Percentiles rank a stretch among this genome's conserved stretches.
Evolutionary conservation across 495 filamentous ascomycete genomes (phyloP).

Genomic region (Talaromyces trachyspermus): DNA sequence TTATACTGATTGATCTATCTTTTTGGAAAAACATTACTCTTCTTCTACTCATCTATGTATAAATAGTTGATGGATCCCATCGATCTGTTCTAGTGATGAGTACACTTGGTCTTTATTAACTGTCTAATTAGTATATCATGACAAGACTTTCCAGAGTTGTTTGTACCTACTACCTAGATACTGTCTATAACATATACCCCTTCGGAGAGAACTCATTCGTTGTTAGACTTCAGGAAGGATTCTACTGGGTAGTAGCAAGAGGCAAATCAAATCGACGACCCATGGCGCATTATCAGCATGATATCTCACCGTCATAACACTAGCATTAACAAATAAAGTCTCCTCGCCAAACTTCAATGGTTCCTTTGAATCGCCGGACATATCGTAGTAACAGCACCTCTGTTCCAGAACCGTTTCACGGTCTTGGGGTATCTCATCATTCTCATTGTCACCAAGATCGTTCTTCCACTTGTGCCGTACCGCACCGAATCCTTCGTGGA

Average conservation of each 20-base stretch:
- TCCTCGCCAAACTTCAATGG: constrained; percentile 43
- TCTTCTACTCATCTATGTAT: background rate
- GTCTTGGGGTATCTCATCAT: constrained; percentile 26
- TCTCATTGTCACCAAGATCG: constrained; percentile 12
- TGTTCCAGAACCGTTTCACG: constrained; percentile 32
- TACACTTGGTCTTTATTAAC: too few species aligned
- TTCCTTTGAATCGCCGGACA: constrained; percentile 22
- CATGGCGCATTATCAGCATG: constrained; percentile 48
- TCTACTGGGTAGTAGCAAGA: background rate
- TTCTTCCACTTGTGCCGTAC: constrained; percentile 47
- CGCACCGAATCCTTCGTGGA: constrained; percentile 68
- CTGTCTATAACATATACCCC: too few species aligned
- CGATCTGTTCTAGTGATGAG: too few species aligned
- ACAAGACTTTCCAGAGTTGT: too few species aligned
- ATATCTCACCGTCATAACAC: constrained; percentile 48
- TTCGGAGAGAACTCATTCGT: too few species aligned
- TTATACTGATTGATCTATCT: constrained; percentile 1
- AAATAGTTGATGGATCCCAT: background rate
- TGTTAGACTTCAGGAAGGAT: too few species aligned
- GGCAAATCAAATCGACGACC: constrained; percentile 59
- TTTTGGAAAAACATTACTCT: constrained; percentile 4
- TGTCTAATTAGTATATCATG: too few species aligned
- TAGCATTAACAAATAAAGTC: constrained; percentile 70
- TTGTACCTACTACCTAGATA: too few species aligned
- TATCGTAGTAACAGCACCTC: constrained; percentile 36